Conservation (phyloP, 1,139 yeast genomes). For the Magnusiomyces magnusii region DNA sequence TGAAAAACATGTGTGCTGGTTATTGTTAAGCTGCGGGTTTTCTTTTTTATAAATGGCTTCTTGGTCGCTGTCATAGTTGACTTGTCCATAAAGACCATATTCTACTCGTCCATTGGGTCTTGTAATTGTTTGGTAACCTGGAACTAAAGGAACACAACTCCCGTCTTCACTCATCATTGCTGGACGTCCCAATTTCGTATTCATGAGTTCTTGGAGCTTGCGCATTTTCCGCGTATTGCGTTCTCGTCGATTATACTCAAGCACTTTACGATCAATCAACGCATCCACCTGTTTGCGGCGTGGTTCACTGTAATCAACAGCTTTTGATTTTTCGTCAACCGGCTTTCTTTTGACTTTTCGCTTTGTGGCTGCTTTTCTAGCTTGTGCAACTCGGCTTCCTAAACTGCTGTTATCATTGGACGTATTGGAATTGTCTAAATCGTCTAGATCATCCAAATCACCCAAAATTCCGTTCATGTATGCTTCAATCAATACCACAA, state of each 20-base stretch:
- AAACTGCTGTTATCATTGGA: not conserved
- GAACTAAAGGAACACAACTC: not conserved
- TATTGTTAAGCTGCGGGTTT: not conserved
- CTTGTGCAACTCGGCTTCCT: not conserved
- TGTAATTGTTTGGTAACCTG: not conserved
- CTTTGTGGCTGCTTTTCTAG: not conserved
- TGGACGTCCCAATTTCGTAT: not conserved
- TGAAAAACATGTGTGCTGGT: not conserved
- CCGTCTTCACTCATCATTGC: not conserved
- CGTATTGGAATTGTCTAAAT: not conserved
- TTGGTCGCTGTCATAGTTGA: not conserved
- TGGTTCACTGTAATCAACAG: not conserved
- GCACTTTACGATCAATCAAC: not conserved
- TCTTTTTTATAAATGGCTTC: not conserved
- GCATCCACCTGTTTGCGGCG: not conserved
- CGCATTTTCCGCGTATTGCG: not conserved
- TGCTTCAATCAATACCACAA: not conserved
- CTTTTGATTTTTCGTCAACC: not conserved
- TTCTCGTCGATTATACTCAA: not conserved
- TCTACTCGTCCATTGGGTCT: not conserved
- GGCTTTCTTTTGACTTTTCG: not conserved
- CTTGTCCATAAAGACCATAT: not conserved
- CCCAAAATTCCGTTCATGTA: not conserved
- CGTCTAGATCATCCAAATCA: not conserved
- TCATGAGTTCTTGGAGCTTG: not conserved